Percentiles rank a stretch among this genome's conserved stretches.
phyloP scores from a whole-genome alignment of 257 asterid genomes.

The Solanum sejunctum region DNA sequence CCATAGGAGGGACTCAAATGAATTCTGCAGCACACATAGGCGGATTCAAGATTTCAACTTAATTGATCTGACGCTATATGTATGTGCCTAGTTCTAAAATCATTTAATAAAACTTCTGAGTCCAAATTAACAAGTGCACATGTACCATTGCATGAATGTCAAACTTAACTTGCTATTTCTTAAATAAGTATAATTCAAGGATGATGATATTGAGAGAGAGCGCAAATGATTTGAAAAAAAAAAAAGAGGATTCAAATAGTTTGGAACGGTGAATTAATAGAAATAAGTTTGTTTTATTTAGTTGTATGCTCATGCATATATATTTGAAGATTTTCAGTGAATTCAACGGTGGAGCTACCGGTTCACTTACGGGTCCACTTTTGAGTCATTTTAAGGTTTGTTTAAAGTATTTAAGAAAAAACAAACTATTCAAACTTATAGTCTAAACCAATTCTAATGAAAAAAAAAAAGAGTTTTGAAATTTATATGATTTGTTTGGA shows the following conservation, averaged over 20 bases:
- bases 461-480: no score
- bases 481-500: no score
- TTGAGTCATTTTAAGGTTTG: no score
- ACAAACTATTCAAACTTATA: no score
- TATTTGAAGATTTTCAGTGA: no score
- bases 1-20: background rate
- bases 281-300: background rate
- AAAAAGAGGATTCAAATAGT: background rate
- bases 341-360: no score
- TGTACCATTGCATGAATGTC: background rate
- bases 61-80: background rate
- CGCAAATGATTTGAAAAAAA: background rate
- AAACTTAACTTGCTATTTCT: background rate
- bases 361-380: no score
- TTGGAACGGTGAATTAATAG: no score
- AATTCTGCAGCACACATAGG: background rate
- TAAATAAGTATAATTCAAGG: background rate
- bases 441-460: no score
- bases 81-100: background rate
- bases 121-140: background rate
- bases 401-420: no score
- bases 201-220: background rate
- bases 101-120: background rate
- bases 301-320: background rate
- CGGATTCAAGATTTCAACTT: background rate